Base-by-base conservation (phyloP, 2,329 filamentous ascomycete species). In the Aspergillus sp. region DNA sequence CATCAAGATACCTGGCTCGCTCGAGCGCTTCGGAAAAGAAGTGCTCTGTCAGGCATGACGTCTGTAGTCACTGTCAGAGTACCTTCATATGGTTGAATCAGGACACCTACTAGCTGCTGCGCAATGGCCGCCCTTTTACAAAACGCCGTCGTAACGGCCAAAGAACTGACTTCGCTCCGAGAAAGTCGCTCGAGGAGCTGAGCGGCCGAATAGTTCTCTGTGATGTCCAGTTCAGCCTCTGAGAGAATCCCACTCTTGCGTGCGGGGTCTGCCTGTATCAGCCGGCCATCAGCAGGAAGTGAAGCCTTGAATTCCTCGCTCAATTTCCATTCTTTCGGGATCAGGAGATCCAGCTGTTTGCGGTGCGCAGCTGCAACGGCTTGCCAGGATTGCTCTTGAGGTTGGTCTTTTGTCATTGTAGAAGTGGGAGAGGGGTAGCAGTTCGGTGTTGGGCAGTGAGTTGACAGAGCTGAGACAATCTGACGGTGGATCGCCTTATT, bases 41-140 rank as follows among this genome's bases (percentile, higher is more conserved):
- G 27, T 81, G 79, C 56, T 86, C 83, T 0, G 80, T 80, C 2
- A 84, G 65, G 48, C 82, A 84, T 34, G 74, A 74, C 9, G 77
- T 78, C 51, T 53, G 17, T 9, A 39, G 3, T 19, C 2, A 3
- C 13, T 6, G 54, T 24, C 45, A 48, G 45, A 12, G 20, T 5
- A n/a, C 5, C 11, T 19, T 19, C 27, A 17, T 11, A 3, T 37
- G 5, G 5, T 12, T 11, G 15, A 33, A 11, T 30, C 24, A 5
- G n/a, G 8, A 39, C 11, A 37, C 51, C 20, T 45, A 53, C 51
- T 54, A 73, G 48, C 54, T 73, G 71, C 20, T 73, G 70, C 5
- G 71, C 71, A 11, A 73, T 59, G 1, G 70, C 70, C 5, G 71
- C 71, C 19, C 71, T 66, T 44, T 72, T 72, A 56, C 65, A 71